Percentiles rank a stretch among this genome's conserved stretches.
Evolutionary conservation across 164 flowering plant species (phyloP).

Genomic region (Buxus sempervirens): DNA sequence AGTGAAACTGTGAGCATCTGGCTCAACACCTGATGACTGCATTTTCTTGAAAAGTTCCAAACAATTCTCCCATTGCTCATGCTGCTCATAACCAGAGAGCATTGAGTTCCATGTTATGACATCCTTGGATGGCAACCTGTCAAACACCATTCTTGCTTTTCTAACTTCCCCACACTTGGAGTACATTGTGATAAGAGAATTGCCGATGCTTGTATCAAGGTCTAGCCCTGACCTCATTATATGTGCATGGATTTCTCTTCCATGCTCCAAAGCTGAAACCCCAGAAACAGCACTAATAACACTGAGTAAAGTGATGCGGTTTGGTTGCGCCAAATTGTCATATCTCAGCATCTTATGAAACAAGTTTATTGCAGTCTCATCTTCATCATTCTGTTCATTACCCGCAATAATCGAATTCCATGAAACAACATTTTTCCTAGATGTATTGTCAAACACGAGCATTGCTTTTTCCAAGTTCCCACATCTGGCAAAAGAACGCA

Average conservation of each 20-base stretch:
- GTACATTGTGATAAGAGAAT: conserved; percentile 36
- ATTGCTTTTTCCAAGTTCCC: conserved; percentile 27
- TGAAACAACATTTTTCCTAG: conserved; percentile 28
- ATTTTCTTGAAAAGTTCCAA: conserved; percentile 24
- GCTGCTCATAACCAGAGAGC: conserved; percentile 30
- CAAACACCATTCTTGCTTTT: conserved; percentile 24
- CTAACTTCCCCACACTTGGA: conserved; percentile 25
- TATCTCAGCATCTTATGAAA: conserved; percentile 22
- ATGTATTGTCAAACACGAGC: conserved; percentile 19
- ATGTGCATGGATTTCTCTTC: conserved; percentile 30
- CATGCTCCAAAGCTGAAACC: conserved; percentile 19
- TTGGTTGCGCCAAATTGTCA: conserved; percentile 18
- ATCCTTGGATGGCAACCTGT: conserved; percentile 21
- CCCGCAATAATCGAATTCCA: conserved; percentile 37
- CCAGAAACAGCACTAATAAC: conserved; percentile 30
- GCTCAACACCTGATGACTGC: conserved; percentile 21
- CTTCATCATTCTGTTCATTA: conserved; percentile 24
- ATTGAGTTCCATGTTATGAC: conserved; percentile 35
- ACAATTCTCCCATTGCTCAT: conserved; percentile 20
- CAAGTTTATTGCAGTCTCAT: conserved; percentile 20
- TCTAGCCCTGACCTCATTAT: conserved; percentile 22
- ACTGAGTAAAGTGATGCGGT: conserved; percentile 29
- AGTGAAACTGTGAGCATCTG: conserved; percentile 30
- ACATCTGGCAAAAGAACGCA: conserved; percentile 27
- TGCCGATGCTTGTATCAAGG: conserved; percentile 23